A percentile compares a stretch with the other conserved stretches of the same genome.
These are phyloP conservation scores for Chiua sp. DNA, from an alignment of 1,284 basidiomycete genomes.

Conservation along the genomic window DNA sequence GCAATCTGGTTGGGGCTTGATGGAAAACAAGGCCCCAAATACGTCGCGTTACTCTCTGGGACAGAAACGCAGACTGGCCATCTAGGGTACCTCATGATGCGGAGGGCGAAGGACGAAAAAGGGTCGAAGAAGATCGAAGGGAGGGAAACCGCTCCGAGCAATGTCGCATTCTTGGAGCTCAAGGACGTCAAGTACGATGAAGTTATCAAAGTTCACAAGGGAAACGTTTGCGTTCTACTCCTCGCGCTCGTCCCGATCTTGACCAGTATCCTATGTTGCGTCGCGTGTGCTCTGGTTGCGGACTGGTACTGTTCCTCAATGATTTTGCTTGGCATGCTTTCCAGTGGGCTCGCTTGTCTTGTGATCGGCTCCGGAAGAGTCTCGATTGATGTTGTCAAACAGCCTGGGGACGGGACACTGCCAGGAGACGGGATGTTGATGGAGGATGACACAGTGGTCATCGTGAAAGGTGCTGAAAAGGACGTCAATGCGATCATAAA, in stretches of 20 bases:
- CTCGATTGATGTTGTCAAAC: constrained; percentile 10
- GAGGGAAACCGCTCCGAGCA: constrained; percentile 21
- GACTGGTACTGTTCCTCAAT: constrained; percentile 37
- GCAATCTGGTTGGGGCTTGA: constrained; percentile 34
- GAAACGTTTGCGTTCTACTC: too few species aligned
- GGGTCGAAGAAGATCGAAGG: constrained; percentile 22
- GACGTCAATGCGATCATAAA: constrained; percentile 16
- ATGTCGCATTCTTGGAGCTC: constrained; percentile 22
- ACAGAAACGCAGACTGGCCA: constrained; percentile 30
- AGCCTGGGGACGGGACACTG: constrained; percentile 17
- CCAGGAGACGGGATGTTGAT: constrained; percentile 21
- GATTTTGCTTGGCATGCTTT: constrained; percentile 36
- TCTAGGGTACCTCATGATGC: constrained; percentile 28
- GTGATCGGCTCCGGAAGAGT: constrained; percentile 29
- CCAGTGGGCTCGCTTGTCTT: constrained; percentile 31
- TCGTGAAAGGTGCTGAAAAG: constrained; percentile 22
- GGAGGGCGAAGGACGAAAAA: constrained; percentile 15
- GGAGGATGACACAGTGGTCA: constrained; percentile 18
- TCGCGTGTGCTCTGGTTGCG: constrained; percentile 22
- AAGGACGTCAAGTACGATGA: constrained; percentile 14
- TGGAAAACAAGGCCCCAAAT: constrained; percentile 32
- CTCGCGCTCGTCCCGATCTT: constrained; percentile 22
- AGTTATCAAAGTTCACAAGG: constrained; percentile 13
- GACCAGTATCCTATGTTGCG: constrained; percentile 22
- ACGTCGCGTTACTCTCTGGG: constrained; percentile 25